Evolutionary conservation across 129 eudicot species (phyloP), one percentile per base, ranked within the genome.

Genomic region (Heracleum sosnowskyi): DNA sequence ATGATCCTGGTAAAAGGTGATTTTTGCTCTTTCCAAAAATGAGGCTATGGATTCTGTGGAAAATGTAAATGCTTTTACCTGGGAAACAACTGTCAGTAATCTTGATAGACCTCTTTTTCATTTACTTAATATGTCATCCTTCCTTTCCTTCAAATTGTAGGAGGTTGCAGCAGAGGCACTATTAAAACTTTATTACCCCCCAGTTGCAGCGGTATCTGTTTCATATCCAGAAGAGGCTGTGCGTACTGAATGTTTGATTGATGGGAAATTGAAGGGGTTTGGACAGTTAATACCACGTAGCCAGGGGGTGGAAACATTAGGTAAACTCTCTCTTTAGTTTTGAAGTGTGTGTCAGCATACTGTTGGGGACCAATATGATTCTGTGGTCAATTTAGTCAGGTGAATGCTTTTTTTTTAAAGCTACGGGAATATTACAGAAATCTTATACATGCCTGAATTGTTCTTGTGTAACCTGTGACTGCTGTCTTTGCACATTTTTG

Each of bases 251-350:
- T 85, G 97, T 78, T 82, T 93, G 77, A 86, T 91, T 47, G 97
- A 91, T 81, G 98, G 97, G 73, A 85, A 93, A 78, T 91, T 93
- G 5, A 88, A 93, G 90, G 98, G 98, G 76, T 93, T 93, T 80
- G 98, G 98, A 51, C 98, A 93, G 81, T 86, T 93, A 80, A 97
- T 91, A 88, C 98, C 98, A 10, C 89, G 98, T 73, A 88, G 91
- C 88, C 98, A 93, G 82, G 98, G 96, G 76, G 97, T 91, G 77
- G 98, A 93, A 88, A 93, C 98, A 46, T 79, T 93, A 79, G 98
- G 98, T 93, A 73, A 79, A 74, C 71, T 51, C 63, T 55, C 33
- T 33, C 15, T 26, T 35, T 12, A 22, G 39, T 31, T 12, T 3
- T 11, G 11, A 33, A 31, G 72, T 66, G 72, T 64, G 70, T 64